phyloP scores from a whole-genome alignment of 2,329 filamentous ascomycete genomes.

The Bipolaris victoriae region DNA sequence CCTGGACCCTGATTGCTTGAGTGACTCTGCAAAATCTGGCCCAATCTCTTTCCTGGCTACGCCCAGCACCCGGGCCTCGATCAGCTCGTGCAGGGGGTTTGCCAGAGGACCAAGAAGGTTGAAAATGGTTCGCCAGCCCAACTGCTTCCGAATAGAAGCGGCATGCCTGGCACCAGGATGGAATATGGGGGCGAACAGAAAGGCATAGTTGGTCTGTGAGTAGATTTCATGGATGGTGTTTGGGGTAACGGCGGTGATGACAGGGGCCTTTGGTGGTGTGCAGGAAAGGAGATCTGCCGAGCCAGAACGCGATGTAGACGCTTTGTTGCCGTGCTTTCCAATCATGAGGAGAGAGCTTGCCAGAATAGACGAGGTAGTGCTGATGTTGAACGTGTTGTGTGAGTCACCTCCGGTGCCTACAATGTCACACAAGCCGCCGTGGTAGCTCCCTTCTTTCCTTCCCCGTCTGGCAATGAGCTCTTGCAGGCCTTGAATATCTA shows the following conservation, averaged over 20 bases:
- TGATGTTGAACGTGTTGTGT: slow-evolving; percentile 98
- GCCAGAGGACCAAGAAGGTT: slow-evolving; percentile 92
- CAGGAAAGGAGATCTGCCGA: slow-evolving; percentile 88
- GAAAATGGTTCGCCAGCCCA: slow-evolving; percentile 96
- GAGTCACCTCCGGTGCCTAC: slow-evolving; percentile 96
- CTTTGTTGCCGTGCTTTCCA: slow-evolving; percentile 94
- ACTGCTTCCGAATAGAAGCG: slow-evolving; percentile 80
- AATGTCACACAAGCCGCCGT: slow-evolving; percentile 89
- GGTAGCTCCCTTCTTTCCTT: slow-evolving; percentile 73
- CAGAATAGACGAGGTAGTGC: slow-evolving; percentile 91
- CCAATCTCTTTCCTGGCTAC: slow-evolving; percentile 88
- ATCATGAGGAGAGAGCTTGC: slow-evolving; percentile 84
- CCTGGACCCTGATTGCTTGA: slow-evolving; percentile 74
- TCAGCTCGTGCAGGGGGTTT: slow-evolving; percentile 77
- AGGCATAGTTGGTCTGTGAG: slow-evolving; percentile 83
- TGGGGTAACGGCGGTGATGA: slow-evolving; percentile 75
- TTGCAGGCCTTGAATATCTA: slow-evolving; percentile 69
- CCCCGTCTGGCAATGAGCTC: slow-evolving; percentile 66
- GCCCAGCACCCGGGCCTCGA: slow-evolving; percentile 92
- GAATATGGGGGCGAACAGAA: slow-evolving; percentile 94
- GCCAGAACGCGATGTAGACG: slow-evolving; percentile 93
- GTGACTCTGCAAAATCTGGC: slow-evolving; percentile 84
- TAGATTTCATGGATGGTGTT: slow-evolving; percentile 75
- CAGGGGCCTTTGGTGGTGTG: slow-evolving; percentile 73
- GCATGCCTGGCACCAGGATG: slow-evolving; percentile 94